Evolutionary conservation across 352 stramenopile genomes (phyloP).

Genomic region (Phytophthora melonis): DNA sequence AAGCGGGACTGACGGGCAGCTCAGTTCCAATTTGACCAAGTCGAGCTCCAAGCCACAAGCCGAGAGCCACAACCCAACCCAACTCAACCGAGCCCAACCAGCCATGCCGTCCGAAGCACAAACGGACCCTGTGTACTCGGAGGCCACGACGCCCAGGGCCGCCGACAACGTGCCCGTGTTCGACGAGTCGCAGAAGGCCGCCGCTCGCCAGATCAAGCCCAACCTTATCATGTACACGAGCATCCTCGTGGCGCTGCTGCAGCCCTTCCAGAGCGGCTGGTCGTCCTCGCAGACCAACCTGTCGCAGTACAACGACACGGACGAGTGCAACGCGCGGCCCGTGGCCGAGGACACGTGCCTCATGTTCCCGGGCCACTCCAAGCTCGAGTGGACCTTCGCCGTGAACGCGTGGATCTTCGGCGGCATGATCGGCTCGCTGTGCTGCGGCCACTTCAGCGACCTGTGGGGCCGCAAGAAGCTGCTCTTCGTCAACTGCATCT

Average conservation of each 20-base stretch:
- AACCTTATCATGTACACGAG: slow-evolving; percentile 52
- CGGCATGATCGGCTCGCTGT: slow-evolving; percentile 57
- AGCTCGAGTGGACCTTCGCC: slow-evolving; percentile 34
- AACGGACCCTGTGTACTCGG: slow-evolving; percentile 27
- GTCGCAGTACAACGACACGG: no score
- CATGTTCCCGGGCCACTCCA: no score
- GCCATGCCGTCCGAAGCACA: slow-evolving; percentile 24
- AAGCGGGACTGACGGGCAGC: background rate
- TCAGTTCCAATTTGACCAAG: slow-evolving; percentile 22
- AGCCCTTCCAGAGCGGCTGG: slow-evolving; percentile 63
- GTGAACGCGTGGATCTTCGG: slow-evolving; percentile 56
- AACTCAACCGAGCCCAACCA: background rate
- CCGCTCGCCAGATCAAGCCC: slow-evolving; percentile 32
- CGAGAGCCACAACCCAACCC: background rate
- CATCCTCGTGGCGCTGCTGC: slow-evolving; percentile 43
- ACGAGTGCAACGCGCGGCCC: no score
- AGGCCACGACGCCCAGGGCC: slow-evolving; percentile 22
- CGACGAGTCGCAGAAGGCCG: slow-evolving; percentile 33
- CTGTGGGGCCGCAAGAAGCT: slow-evolving; percentile 37
- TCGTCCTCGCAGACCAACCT: slow-evolving; percentile 59
- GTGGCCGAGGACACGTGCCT: no score
- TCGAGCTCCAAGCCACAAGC: slow-evolving; percentile 12
- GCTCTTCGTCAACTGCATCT: slow-evolving; percentile 37
- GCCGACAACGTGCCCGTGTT: slow-evolving; percentile 21
- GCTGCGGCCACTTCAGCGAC: slow-evolving; percentile 43